phyloP scores from a whole-genome alignment of 306 rosid genomes.

The Vigna mungo region DNA sequence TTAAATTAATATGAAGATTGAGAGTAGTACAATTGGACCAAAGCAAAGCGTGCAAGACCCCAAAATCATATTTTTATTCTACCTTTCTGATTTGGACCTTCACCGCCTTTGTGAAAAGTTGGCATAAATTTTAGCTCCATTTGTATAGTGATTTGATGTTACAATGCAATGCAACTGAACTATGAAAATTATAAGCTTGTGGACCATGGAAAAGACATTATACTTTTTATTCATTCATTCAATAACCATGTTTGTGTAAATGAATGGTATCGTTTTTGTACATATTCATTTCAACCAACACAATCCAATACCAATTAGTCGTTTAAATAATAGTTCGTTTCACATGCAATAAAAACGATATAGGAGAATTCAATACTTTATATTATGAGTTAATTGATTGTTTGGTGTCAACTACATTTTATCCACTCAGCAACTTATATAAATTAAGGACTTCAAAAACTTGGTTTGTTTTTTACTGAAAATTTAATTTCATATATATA shows the following conservation, averaged over 20 bases:
- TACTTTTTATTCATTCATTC: neutral
- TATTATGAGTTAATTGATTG: no score
- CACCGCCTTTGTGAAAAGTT: slow-evolving; percentile 1
- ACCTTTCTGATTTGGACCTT: neutral
- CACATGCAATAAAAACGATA: no score
- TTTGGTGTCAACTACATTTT: no score
- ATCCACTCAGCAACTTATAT: no score
- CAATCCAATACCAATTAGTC: no score
- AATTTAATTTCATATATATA: no score
- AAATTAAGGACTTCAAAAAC: no score
- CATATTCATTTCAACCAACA: no score
- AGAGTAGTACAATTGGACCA: neutral
- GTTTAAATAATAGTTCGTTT: no score
- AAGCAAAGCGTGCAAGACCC: neutral
- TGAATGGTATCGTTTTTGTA: no score
- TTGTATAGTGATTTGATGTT: neutral
- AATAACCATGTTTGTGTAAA: neutral
- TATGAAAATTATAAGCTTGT: neutral
- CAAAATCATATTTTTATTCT: neutral
- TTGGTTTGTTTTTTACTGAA: no score
- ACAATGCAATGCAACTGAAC: neutral
- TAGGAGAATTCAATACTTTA: no score
- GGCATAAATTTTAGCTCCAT: slow-evolving; percentile 11
- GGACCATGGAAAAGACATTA: slow-evolving; percentile 19
- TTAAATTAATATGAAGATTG: neutral